A percentile compares a stretch with the other conserved stretches of the same genome.
Evolutionary conservation across 2,329 filamentous ascomycete species (phyloP).

Genomic region (Neofusicoccum kwambonambiense): DNA sequence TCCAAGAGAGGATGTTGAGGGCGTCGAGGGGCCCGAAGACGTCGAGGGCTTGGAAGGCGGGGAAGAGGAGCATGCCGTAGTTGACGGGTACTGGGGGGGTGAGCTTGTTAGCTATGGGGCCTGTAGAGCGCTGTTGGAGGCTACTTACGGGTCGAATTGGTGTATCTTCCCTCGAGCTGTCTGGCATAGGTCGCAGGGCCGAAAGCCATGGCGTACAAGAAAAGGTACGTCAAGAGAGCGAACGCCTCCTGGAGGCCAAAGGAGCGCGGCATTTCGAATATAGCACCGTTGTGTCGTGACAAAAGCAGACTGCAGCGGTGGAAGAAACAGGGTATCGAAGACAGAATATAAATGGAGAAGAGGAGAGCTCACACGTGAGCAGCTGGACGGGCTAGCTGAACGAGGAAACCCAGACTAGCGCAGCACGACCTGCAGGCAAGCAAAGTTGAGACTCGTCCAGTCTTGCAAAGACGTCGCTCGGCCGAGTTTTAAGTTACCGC

Average conservation of each 20-base stretch:
- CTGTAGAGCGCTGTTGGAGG: neutral
- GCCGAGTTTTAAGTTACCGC: neutral
- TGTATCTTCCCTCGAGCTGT: neutral
- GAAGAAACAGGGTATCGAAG: neutral
- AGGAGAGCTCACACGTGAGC: neutral
- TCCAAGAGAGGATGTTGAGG: conserved; percentile 26
- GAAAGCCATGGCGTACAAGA: neutral
- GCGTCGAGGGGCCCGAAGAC: conserved; percentile 48
- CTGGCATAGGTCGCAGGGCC: neutral
- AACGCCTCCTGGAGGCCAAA: neutral
- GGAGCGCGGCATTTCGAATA: neutral
- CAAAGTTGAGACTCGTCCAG: neutral
- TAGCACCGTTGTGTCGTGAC: neutral
- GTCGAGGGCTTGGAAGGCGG: conserved; percentile 40
- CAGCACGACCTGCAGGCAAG: neutral
- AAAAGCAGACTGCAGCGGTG: neutral
- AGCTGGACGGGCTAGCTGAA: no score
- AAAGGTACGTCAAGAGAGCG: neutral
- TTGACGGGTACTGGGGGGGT: conserved; percentile 22
- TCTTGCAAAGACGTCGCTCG: neutral
- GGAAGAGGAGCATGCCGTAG: conserved; percentile 36
- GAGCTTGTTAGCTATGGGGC: neutral
- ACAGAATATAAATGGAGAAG: neutral
- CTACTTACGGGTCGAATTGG: neutral
- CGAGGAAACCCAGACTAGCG: no score